A percentile compares a stretch with the other conserved stretches of the same genome.
Evolutionary conservation across 1,139 yeast genomes (phyloP).

Genomic region (Schwanniomyces etchellsii): DNA sequence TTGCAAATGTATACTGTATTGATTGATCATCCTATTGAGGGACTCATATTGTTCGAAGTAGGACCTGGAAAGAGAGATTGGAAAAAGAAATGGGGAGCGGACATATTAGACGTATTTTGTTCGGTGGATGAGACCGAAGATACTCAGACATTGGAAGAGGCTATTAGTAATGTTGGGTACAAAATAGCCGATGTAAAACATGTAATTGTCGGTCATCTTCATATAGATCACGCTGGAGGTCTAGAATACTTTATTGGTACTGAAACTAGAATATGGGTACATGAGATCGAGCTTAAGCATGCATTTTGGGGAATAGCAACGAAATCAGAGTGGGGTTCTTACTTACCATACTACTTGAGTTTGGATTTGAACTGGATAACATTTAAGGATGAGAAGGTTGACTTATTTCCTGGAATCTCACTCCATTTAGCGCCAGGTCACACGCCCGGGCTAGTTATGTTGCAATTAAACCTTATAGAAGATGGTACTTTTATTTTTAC

Average conservation of each 20-base stretch:
- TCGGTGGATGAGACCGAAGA: too few relatives aligned
- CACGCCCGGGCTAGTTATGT: constrained; percentile 6
- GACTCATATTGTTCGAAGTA: constrained; percentile 7
- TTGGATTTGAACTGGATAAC: constrained; percentile 7
- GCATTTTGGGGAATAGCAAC: constrained; percentile 8
- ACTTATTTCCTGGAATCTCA: constrained; percentile 5
- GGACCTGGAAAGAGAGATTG: constrained; percentile 8
- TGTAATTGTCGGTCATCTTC: constrained; percentile 7
- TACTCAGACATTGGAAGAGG: constrained; percentile 4
- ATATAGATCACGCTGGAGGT: constrained; percentile 8
- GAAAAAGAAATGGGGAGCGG: constrained; percentile 7
- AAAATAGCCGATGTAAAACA: constrained; percentile 6
- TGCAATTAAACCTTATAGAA: too few relatives aligned
- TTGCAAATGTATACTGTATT: constrained; percentile 7
- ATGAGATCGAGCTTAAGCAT: constrained; percentile 7
- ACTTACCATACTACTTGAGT: constrained; percentile 5
- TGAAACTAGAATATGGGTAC: constrained; percentile 7
- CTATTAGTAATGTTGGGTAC: constrained; percentile 5
- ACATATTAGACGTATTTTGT: constrained; percentile 5
- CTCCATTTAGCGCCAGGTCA: constrained; percentile 7
- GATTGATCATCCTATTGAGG: constrained; percentile 7
- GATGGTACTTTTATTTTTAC: too few relatives aligned
- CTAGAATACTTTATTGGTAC: constrained; percentile 5
- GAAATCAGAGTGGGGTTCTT: constrained; percentile 6
- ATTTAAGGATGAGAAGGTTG: constrained; percentile 5